Conservation (phyloP, 73 alveolate species). For the Blepharisma stoltei region DNA sequence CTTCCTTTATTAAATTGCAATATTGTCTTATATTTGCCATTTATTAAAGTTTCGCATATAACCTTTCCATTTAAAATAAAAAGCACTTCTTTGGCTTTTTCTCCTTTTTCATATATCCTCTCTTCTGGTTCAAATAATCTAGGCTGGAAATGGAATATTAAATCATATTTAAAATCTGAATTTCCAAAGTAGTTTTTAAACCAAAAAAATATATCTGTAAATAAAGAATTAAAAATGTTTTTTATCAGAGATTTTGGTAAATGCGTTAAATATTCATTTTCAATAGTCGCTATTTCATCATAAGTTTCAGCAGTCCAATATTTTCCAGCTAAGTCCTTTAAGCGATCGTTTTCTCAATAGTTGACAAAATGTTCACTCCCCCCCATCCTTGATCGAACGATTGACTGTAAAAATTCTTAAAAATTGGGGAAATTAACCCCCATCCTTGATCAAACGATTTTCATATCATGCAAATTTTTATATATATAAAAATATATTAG, state of each 20-base stretch:
- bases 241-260: not conserved
- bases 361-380: not conserved
- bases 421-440: too few species aligned
- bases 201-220: not conserved
- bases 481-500: too few species aligned
- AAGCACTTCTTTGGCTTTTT: too few species aligned
- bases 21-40: too few species aligned
- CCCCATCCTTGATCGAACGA: too few species aligned
- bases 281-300: not conserved
- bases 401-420: too few species aligned
- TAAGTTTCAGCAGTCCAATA: not conserved
- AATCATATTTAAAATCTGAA: not conserved
- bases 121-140: not conserved
- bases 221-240: not conserved
- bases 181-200: slow-evolving; percentile 3
- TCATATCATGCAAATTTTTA: too few species aligned
- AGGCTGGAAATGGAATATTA: not conserved
- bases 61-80: too few species aligned
- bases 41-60: too few species aligned
- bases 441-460: too few species aligned
- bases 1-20: not conserved
- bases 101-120: too few species aligned
- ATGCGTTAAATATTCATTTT: not conserved
- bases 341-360: not conserved
- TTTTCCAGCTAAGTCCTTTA: not conserved